Base-by-base conservation (phyloP, 2,329 filamentous ascomycete genomes). In the Hypoxylon sp. region DNA sequence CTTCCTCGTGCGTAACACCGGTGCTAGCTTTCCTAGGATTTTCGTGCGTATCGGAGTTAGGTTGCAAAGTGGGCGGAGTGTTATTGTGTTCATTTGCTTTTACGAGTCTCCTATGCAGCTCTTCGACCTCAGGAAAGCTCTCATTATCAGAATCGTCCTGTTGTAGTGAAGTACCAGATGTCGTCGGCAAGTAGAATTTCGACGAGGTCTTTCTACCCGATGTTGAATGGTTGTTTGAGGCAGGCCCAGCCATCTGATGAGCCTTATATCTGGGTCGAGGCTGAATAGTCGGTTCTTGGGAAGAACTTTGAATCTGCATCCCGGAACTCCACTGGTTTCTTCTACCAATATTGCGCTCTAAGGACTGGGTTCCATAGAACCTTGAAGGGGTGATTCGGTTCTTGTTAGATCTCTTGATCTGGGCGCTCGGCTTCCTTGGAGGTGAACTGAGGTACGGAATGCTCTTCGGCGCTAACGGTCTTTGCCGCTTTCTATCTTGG, bases 91-190 rank as follows among this genome's bases (percentile, higher is more conserved):
- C 17, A 3, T 55, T 29, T 33, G 19, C 57, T 24, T 10, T 26
- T 5, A 42, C 13, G 13, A 11, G 22, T n/a, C 66, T 66, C 26
- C 46, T 51, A 13, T 42, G 44, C 24, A 69, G 14, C 37, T 69
- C 63, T 29, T 66, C 63, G 4, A 66, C 37, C 22, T 63, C 59
- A 5, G 66, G 66, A 1, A 69, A 52, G 14, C 62, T 66, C 6
- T 69, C 66, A 17, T 35, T 37, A n/a, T 69, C 66, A 11, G 66
- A 69, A 19, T 62, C 22, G 8, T 55, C 26, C 22, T 47, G 46
- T 5, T 33, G 29, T 17, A 52, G 26, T 19, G 24, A 35, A 47
- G 17, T 24, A n/a, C n/a, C 29, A 14, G 37, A 3, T 24, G 9
- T 46, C 6, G 9, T 46, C 6, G 22, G 5, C 6, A 26, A 26